Base-by-base conservation (phyloP, 2,329 filamentous ascomycete species). In the Zymoseptoria ardabiliae region DNA sequence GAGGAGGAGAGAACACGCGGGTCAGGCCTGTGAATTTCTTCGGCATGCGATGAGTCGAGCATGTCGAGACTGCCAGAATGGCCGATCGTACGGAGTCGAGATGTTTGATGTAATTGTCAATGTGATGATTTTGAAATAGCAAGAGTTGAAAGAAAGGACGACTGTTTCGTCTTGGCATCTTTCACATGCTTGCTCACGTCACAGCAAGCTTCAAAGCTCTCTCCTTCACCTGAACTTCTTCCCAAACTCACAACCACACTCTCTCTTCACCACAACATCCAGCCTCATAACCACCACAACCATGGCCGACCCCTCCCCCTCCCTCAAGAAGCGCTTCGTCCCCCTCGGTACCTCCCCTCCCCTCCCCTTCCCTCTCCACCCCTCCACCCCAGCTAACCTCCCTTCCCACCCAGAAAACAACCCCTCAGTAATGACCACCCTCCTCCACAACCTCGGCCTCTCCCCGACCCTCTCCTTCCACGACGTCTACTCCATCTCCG, bases 401-500 rank as follows among this genome's bases (percentile, higher is more conserved):
- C 13, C 25, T 28, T 9, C 35, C 35, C 35, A 4, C 17, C 17
- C 10, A 45, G 84, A 86, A 73, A 86, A 85, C 68, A 96, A 97
- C 78, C 92, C 94, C 0, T 85, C 90, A 76, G 85, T 97, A 30
- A 94, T 97, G 86, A 92, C 86, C 57, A 77, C 81, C 50, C 86
- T 97, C 41, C 83, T 95, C 54, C 89, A 89, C 78, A 85, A 85
- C 67, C 88, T 97, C 23, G 93, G 93, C 64, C 85, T 97, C 58
- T 88, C 89, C n/a, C 71, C 77, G n/a, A 79, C 82, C 23, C 82
- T 97, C 52, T 81, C 84, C 68, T 87, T 96, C 76, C 87, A 95
- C 79, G 93, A 45, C 35, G 90, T 97, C 74, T 97, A 87, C 82
- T 92, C 88, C 66, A 87, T 97, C 70, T 87, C 89, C 64, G 92